phyloP scores from a whole-genome alignment of 441 rosid species.

The Syzygium malaccense region DNA sequence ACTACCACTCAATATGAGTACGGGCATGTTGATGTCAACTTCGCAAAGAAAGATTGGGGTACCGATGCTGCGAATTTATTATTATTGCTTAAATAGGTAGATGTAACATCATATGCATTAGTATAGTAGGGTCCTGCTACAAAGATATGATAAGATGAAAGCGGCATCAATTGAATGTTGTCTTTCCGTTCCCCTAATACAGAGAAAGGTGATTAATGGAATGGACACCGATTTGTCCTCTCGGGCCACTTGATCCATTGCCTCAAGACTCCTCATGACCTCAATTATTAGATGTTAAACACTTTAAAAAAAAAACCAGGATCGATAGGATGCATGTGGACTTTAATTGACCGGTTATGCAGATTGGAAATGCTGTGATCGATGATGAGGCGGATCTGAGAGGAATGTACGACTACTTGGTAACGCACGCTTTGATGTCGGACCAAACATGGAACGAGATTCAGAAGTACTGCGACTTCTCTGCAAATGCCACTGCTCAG shows the following conservation, averaged over 20 bases:
- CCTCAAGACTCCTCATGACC: not conserved
- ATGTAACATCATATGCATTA: not conserved
- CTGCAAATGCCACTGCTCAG: constrained; percentile 17
- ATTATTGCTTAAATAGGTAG: not conserved
- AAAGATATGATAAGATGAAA: not conserved
- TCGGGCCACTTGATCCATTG: not conserved
- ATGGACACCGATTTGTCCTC: not conserved
- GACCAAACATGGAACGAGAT: constrained; percentile 19
- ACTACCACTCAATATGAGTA: not conserved
- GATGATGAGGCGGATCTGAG: constrained; percentile 51
- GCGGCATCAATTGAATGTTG: not conserved
- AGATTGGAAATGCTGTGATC: constrained; percentile 86
- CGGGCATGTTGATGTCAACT: not conserved
- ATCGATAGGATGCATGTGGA: not conserved
- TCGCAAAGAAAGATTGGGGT: not conserved
- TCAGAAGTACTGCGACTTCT: constrained; percentile 37
- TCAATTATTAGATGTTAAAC: not conserved
- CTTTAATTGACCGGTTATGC: not conserved
- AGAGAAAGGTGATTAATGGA: not conserved
- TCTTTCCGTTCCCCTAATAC: not conserved
- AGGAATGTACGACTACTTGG: constrained; percentile 62
- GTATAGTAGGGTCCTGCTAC: not conserved
- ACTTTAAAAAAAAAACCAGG: not conserved
- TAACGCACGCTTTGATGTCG: constrained; percentile 56
- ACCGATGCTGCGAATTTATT: not conserved